Percentiles rank a stretch among this genome's conserved stretches.
These are phyloP conservation scores for Penicillium bialowiezense DNA, from an alignment of 495 filamentous ascomycete genomes.

Conservation along the genomic window DNA sequence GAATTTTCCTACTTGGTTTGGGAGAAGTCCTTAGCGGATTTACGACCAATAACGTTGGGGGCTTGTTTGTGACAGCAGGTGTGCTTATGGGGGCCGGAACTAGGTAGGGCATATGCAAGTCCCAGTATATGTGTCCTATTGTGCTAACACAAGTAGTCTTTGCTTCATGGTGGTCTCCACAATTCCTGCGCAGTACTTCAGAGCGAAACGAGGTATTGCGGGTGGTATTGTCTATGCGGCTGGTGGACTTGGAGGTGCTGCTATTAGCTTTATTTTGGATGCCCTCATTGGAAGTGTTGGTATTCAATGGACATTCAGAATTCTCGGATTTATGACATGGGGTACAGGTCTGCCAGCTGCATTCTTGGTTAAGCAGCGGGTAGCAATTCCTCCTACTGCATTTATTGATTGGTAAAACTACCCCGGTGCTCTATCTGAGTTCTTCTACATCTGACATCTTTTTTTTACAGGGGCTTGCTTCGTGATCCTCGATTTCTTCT, in stretches of 20 bases:
- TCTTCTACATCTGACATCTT: neutral
- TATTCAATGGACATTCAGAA: constrained; percentile 53
- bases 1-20: constrained; percentile 45
- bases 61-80: constrained; percentile 56
- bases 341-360: constrained; percentile 54
- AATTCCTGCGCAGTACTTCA: constrained; percentile 55
- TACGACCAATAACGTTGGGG: constrained; percentile 43
- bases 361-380: constrained; percentile 53
- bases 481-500: constrained; percentile 46
- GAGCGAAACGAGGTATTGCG: constrained; percentile 49
- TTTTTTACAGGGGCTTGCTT: constrained; percentile 40
- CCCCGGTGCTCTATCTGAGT: too few relatives aligned
- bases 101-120: constrained; percentile 18
- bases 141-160: constrained; percentile 18
- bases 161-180: constrained; percentile 40
- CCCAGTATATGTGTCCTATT: too few relatives aligned
- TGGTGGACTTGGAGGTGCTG: constrained; percentile 52
- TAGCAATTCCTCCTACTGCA: constrained; percentile 35
- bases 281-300: constrained; percentile 44
- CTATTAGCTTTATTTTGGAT: constrained; percentile 48
- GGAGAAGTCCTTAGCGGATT: constrained; percentile 52
- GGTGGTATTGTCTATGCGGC: constrained; percentile 55
- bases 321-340: constrained; percentile 45
- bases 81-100: constrained; percentile 52
- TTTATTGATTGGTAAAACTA: constrained; percentile 49